Percentiles rank a stretch among this genome's conserved stretches.
Evolutionary conservation across 2,329 filamentous ascomycete species (phyloP).

Genomic region (Samsoniella hepiali): DNA sequence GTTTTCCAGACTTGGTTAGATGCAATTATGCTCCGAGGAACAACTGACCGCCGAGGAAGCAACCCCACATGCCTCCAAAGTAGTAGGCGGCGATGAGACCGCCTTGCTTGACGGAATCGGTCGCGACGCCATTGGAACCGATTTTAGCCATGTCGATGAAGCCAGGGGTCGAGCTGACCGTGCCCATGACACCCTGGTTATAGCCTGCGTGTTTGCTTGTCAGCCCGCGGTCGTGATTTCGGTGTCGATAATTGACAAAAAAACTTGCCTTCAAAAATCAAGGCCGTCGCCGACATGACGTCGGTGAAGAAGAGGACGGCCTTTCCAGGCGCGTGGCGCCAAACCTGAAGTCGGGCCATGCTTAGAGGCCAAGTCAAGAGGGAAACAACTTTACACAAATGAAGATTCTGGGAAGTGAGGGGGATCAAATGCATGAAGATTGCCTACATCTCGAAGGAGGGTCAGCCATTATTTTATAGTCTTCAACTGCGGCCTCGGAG

Average conservation of each 20-base stretch:
- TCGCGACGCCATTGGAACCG: slow-evolving; percentile 45
- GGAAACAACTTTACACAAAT: neutral
- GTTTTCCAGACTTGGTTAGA: neutral
- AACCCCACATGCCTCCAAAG: slow-evolving; percentile 48
- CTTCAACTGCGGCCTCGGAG: neutral
- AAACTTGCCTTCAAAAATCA: slow-evolving; percentile 25
- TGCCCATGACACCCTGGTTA: slow-evolving; percentile 54
- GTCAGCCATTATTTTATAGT: neutral
- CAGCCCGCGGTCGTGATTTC: neutral
- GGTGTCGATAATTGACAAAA: neutral
- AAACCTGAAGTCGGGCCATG: slow-evolving; percentile 22
- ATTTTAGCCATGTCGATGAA: slow-evolving; percentile 44
- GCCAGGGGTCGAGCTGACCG: slow-evolving; percentile 42
- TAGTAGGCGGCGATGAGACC: slow-evolving; percentile 54
- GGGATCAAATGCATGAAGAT: no score
- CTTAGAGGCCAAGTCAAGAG: neutral
- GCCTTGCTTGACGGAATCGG: slow-evolving; percentile 46
- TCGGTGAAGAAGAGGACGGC: slow-evolving; percentile 24
- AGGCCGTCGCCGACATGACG: slow-evolving; percentile 24
- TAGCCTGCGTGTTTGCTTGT: slow-evolving; percentile 37
- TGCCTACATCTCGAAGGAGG: neutral
- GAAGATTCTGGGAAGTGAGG: neutral
- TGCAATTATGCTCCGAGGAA: neutral
- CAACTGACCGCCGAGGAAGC: slow-evolving; percentile 42
- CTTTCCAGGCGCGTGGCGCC: slow-evolving; percentile 26